phyloP scores from a whole-genome alignment of 768 basidiomycete species.

The Lentinus brumalis region DNA sequence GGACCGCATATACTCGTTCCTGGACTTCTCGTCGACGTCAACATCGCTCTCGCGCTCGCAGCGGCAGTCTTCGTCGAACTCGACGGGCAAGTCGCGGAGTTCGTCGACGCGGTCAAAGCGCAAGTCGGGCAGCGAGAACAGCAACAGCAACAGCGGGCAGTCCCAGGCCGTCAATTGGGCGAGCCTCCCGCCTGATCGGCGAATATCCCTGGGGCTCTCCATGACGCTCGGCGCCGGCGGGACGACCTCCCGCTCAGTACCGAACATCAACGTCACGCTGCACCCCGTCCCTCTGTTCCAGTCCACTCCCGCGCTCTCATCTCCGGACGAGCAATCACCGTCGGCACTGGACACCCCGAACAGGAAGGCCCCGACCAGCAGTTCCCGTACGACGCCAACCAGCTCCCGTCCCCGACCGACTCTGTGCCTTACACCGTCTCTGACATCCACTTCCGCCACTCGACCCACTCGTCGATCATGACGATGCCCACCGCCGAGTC shows the following conservation, averaged over 20 bases:
- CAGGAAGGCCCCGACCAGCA: constrained; percentile 16
- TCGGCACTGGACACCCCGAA: constrained; percentile 1
- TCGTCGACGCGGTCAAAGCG: constrained; percentile 24
- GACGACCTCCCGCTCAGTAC: constrained; percentile 27
- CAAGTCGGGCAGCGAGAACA: constrained; percentile 19
- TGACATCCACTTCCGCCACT: constrained; percentile 40
- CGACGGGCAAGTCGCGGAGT: constrained; percentile 21
- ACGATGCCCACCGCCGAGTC: constrained; percentile 21
- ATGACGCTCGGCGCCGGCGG: constrained; percentile 29
- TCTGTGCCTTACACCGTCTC: constrained; percentile 37
- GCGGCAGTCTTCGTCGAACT: constrained; percentile 21
- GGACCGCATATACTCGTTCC: constrained; percentile 27
- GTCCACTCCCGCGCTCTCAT: constrained; percentile 8
- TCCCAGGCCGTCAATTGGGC: constrained; percentile 16
- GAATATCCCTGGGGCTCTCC: constrained; percentile 30
- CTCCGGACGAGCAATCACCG: constrained; percentile 3
- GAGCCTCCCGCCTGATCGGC: constrained; percentile 22
- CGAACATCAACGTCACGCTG: constrained; percentile 26
- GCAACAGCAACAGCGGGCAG: neutral
- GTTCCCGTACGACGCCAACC: constrained; percentile 22
- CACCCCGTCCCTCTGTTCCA: constrained; percentile 27
- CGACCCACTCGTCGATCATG: constrained; percentile 29
- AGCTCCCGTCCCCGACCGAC: constrained; percentile 36
- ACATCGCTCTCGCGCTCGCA: constrained; percentile 26
- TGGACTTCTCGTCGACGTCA: constrained; percentile 30